Conservation (phyloP, 73 alveolate species). For the Paramecium primaurelia region DNA sequence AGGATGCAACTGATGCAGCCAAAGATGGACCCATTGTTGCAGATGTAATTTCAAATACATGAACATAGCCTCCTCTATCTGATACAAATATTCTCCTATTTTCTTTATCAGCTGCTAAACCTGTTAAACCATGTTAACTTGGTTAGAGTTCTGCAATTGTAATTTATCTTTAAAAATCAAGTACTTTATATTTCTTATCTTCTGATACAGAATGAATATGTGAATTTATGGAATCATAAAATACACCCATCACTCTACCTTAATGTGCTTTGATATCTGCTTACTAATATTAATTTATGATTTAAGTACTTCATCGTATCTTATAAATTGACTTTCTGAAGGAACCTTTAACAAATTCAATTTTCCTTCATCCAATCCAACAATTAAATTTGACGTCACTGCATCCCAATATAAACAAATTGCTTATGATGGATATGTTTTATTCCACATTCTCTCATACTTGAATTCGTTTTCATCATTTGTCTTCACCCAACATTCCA, state of each 20-base stretch:
- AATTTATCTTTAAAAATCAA: constrained; percentile 20
- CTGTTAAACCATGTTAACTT: constrained; percentile 48
- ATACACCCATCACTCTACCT: constrained; percentile 61
- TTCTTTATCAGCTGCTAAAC: constrained; percentile 61
- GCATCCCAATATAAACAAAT: constrained; percentile 64
- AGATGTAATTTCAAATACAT: constrained; percentile 42
- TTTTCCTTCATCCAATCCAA: constrained; percentile 63
- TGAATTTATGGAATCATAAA: constrained; percentile 48
- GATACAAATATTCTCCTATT: constrained; percentile 55
- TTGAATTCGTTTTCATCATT: constrained; percentile 50
- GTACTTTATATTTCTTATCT: constrained; percentile 48
- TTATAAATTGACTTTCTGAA: neutral
- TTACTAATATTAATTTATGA: neutral
- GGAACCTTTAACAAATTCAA: constrained; percentile 36
- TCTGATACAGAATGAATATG: constrained; percentile 54
- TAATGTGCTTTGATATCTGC: constrained; percentile 53
- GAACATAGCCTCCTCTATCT: constrained; percentile 55
- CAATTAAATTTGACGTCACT: constrained; percentile 33
- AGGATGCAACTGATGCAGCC: constrained; percentile 8
- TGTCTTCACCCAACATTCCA: constrained; percentile 57
- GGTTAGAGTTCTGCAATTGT: constrained; percentile 45
- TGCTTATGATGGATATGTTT: constrained; percentile 60
- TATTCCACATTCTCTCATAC: constrained; percentile 61
- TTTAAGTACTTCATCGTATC: constrained; percentile 37
- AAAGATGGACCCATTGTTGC: constrained; percentile 59